Base-by-base conservation (phyloP, 441 rosid genomes). In the Populus hybrid region DNA sequence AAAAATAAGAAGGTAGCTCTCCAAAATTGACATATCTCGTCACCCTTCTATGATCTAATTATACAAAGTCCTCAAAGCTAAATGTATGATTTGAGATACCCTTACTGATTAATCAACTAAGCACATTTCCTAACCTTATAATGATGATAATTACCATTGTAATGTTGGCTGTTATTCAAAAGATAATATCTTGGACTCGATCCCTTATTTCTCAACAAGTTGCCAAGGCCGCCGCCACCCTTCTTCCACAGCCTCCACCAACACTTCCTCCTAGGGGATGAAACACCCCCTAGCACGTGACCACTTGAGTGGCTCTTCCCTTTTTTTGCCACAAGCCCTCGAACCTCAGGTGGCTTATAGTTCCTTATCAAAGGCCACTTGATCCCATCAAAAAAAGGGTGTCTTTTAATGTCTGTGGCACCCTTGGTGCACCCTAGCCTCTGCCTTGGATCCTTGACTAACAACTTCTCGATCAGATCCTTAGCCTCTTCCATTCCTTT, bases 321-420 rank as follows among this genome's bases (percentile, higher is more conserved):
- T 3, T 63, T 63, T 63, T 10, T 63, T 0, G 28, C 66, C 66
- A 10, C 28, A 5, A 78, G 66, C 1, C 81, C 86, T 1, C 95
- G 94, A 66, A 90, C 76, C 85, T 77, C 90, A 16, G 99, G 98
- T 63, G 97, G 99, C 3, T 84, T 84, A 9, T 89, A 59, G 57
- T 98, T 87, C 74, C 99, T 82, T 2, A 95, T 86, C 7, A 95
- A 91, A 16, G 99, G 98, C 32, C 93, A 92, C 67, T 76, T 85
- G 4, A 93, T 84, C 20, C 95, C 99, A 42, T 73, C 78, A 69
- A 95, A 95, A 81, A 95, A 95, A 69, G 83, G 86, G 83, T 95
- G 98, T 69, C 85, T 86, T 84, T 90, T 95, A 72, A 95, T 79
- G 59, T 92, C 98, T 46, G 79, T 83, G 18, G 93, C 90, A 18